Percentiles rank a stretch among this genome's conserved stretches.
Evolutionary conservation across 495 filamentous ascomycete species (phyloP).

Genomic region (Aspergillus steynii): DNA sequence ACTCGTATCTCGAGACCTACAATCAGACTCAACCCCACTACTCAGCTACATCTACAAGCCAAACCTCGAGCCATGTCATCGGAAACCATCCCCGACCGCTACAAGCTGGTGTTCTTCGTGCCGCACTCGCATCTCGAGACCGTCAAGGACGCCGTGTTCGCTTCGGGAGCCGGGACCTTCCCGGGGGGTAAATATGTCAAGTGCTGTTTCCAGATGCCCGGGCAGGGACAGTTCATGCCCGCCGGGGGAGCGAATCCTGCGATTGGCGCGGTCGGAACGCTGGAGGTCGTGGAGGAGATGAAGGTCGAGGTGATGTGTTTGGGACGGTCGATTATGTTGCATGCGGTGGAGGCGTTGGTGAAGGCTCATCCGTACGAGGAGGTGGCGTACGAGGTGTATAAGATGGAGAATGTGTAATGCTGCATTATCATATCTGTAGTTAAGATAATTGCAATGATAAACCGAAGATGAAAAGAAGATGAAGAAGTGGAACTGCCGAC

Average conservation of each 20-base stretch:
- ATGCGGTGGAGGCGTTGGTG: constrained; percentile 42
- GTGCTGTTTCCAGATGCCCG: constrained; percentile 40
- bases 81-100: constrained; percentile 30
- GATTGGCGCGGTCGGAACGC: constrained; percentile 36
- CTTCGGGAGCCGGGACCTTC: constrained; percentile 44
- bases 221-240: constrained; percentile 44
- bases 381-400: constrained; percentile 71
- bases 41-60: neutral
- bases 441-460: too few relatives aligned
- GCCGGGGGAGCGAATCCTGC: constrained; percentile 39
- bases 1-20: neutral
- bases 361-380: constrained; percentile 81
- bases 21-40: neutral
- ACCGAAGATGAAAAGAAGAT: too few relatives aligned
- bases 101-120: constrained; percentile 53
- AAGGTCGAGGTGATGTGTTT: constrained; percentile 56
- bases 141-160: constrained; percentile 50
- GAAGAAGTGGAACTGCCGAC: too few relatives aligned
- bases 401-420: constrained; percentile 65
- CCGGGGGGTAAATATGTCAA: constrained; percentile 46
- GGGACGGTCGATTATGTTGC: constrained; percentile 46
- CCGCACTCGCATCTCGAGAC: constrained; percentile 38
- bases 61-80: constrained; percentile 14
- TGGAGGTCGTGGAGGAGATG: constrained; percentile 53
- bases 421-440: neutral